Conservation (phyloP, 768 basidiomycete genomes). For the Amylocystis lapponica region DNA sequence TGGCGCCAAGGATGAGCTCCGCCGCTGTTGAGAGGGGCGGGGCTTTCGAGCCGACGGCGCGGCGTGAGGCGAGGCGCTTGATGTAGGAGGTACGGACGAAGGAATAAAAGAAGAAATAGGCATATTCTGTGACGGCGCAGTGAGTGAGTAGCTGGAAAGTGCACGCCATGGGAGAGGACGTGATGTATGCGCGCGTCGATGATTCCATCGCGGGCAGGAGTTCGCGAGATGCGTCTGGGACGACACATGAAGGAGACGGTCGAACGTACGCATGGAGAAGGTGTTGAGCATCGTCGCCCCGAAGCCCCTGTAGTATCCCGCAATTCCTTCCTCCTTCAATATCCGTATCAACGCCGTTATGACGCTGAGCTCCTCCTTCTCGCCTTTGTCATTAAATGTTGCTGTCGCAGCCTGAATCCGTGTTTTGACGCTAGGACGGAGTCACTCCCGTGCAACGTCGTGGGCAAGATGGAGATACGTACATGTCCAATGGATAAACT, state of each 20-base stretch:
- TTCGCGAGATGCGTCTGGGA: background rate
- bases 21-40: constrained; percentile 65
- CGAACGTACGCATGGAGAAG: constrained; percentile 89
- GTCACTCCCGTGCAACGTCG: background rate
- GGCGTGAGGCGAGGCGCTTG: constrained; percentile 55
- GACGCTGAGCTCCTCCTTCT: constrained; percentile 45
- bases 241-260: constrained; percentile 8
- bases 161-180: background rate
- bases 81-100: constrained; percentile 82
- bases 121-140: constrained; percentile 68
- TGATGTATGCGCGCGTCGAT: background rate
- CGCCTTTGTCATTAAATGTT: constrained; percentile 47
- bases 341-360: constrained; percentile 62
- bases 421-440: constrained; percentile 71
- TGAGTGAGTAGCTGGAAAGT: background rate
- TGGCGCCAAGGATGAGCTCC: constrained; percentile 84
- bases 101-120: constrained; percentile 99
- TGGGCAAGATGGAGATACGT: constrained; percentile 27
- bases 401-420: constrained; percentile 79
- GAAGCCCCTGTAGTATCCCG: constrained; percentile 87
- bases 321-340: constrained; percentile 73
- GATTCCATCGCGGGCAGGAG: background rate
- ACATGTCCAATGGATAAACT: constrained; percentile 96
- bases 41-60: constrained; percentile 54
- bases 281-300: constrained; percentile 97